Base-by-base conservation (phyloP, 108 stramenopile genomes). In the Nannochloropsis oceanica region DNA sequence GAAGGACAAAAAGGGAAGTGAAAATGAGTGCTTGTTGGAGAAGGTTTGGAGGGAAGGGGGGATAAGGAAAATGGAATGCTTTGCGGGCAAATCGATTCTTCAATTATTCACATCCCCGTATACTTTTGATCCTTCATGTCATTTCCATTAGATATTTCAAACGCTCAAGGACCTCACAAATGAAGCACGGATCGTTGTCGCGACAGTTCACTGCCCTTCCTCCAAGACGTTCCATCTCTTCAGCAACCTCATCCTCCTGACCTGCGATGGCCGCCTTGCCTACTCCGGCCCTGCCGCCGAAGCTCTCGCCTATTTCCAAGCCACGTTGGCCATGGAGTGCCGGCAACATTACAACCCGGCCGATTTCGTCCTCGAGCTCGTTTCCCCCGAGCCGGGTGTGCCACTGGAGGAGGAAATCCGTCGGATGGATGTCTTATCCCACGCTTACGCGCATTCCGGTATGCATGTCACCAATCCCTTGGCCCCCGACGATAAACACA, bases 321-420 rank as follows among this genome's bases (percentile, higher is more conserved):
- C 85, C 80, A 44, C 79, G 43, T 88, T 90, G 24, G 90, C 86
- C 12, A 73, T 86, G 46, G 25, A 86, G 12, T 26, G 84, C 2
- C 91, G 90, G 22, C 86, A 84, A 18, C 84, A 79, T 22, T 90
- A 90, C 8, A 92, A 90, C 84, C 90, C 90, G 18, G 90, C 91
- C 11, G 91, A 92, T 59, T 87, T 88, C 79, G 86, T 89, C 83
- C 84, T 92, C 25, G 90, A 92, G 84, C 44, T 91, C 22, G 59
- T 73, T 0, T 73, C 59, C 8, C 22, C 59, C 22, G 59, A 73
- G n/a, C 59, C 59, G 59, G 59, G 59, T 7, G 59, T 73, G 2
- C 59, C 59, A 7, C 59, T 73, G 2, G 22, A 73, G n/a, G 59
- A 73, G n/a, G 59, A 73, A 73, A 18, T 73, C 59, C 5, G 59